Base-by-base conservation (phyloP, 169 alveolate species). In the Plasmodium fragile region DNA sequence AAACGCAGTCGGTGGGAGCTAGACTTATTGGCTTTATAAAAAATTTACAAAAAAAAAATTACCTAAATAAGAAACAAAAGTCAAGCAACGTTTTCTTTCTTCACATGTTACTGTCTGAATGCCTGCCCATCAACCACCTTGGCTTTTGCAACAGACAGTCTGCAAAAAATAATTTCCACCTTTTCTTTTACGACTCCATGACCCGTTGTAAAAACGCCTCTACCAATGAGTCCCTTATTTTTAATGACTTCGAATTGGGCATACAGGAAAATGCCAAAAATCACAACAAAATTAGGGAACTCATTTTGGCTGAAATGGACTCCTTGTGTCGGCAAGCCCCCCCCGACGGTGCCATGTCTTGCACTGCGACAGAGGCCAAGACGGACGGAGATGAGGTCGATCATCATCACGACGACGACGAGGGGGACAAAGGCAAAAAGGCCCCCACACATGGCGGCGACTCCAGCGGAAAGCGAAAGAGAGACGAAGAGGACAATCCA, bases 91-190 rank as follows among this genome's bases (percentile, higher is more conserved):
- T 77, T 3, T 85, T 65, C 30, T 85, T 85, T 53, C 85, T 85
- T 0, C 78, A 85, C 1, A n/a, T 85, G 6, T 34, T 85, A 75
- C 70, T 85, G 8, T 72, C 93, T 2, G 93, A 85, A 34, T 85
- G 93, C 13, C 1, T 85, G 18, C 93, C 93, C 2, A 85, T 72
- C 5, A 75, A 85, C 65, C 93, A 85, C 28, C 25, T 85, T 52
- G 93, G 93, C 1, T 85, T 85, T n/a, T 85, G 93, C 28, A 85
- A 85, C 69, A 43, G 87, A n/a, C 93, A 85, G 34, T 85, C 93
- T 6, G 52, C 45, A 75, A 85, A 85, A 85, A 85, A 85, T 73
- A 85, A 85, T 53, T 6, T 72, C 11, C 59, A 85, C 65, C 65
- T 73, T 43, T 75, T 85, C 6, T 85, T 85, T 49, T 55, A 85